Conservation (phyloP, 495 filamentous ascomycete species). For the Hypoxylon fuscum region DNA sequence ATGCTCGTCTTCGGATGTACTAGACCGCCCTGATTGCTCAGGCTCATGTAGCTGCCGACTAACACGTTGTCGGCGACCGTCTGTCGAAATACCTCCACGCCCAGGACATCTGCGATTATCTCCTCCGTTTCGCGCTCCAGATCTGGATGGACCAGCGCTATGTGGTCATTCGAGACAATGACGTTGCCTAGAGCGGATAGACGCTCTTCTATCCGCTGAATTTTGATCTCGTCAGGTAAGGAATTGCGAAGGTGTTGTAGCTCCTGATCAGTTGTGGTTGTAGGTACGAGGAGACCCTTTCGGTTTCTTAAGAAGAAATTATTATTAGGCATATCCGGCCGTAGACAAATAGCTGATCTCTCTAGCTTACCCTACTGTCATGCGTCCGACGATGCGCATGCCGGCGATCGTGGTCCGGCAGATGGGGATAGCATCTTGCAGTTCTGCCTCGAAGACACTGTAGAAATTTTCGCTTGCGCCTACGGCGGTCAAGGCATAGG, state of each 20-base stretch:
- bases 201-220: conserved; percentile 94
- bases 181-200: conserved; percentile 96
- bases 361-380: conserved; percentile 85
- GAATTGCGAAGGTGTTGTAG: conserved; percentile 95
- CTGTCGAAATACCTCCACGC: conserved; percentile 98
- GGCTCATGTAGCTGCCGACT: conserved; percentile 92
- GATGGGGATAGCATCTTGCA: conserved; percentile 97
- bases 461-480: conserved; percentile 99
- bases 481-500: conserved; percentile 90
- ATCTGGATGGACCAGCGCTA: conserved; percentile 95
- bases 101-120: conserved; percentile 94
- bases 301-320: conserved; percentile 70
- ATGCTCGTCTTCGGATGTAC: conserved; percentile 97
- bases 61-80: conserved; percentile 97
- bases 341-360: conserved; percentile 3
- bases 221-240: conserved; percentile 87
- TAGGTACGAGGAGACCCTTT: conserved; percentile 95
- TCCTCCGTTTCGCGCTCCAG: conserved; percentile 95
- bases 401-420: conserved; percentile 97
- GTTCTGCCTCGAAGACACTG: conserved; percentile 93
- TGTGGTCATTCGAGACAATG: conserved; percentile 95
- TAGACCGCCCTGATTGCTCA: conserved; percentile 95
- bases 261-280: conserved; percentile 96
- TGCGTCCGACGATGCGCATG: conserved; percentile 90
- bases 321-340: conserved; percentile 15